Percentiles rank a stretch among this genome's conserved stretches.
phyloP scores from a whole-genome alignment of 768 basidiomycete genomes.

The Amanita exitialis region DNA sequence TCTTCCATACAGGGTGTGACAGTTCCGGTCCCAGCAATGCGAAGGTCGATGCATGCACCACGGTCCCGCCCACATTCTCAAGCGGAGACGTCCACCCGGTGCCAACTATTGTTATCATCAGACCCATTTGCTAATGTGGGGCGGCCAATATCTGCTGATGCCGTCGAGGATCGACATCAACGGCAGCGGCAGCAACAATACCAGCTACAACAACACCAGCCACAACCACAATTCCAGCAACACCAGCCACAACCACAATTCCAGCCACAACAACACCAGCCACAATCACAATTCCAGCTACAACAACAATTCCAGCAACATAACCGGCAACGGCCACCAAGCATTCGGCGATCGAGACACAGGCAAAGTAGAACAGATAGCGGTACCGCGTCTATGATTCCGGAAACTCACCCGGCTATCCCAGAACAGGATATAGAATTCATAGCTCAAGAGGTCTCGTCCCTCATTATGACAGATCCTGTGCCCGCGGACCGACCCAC shows the following conservation, averaged over 20 bases:
- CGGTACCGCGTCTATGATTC: neutral
- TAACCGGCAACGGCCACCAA: neutral
- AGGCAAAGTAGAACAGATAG: neutral
- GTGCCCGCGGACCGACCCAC: neutral
- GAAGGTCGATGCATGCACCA: neutral
- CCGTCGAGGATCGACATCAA: neutral
- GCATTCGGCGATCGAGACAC: neutral
- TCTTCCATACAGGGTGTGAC: neutral
- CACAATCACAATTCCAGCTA: too few relatives aligned
- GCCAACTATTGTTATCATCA: neutral
- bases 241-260: too few relatives aligned
- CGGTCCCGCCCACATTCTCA: neutral
- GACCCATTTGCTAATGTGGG: neutral
- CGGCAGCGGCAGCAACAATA: neutral
- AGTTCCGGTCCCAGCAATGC: neutral
- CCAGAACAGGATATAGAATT: slow-evolving; percentile 1
- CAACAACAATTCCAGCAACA: too few relatives aligned
- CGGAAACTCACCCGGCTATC: neutral
- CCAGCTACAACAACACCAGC: too few relatives aligned
- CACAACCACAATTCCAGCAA: too few relatives aligned
- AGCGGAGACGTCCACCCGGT: neutral
- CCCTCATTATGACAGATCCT: neutral
- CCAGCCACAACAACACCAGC: too few relatives aligned
- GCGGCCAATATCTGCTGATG: neutral
- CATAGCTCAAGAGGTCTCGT: slow-evolving; percentile 1